Conservation (phyloP, 2,329 filamentous ascomycete genomes). For the Colletotrichum tropicale region DNA sequence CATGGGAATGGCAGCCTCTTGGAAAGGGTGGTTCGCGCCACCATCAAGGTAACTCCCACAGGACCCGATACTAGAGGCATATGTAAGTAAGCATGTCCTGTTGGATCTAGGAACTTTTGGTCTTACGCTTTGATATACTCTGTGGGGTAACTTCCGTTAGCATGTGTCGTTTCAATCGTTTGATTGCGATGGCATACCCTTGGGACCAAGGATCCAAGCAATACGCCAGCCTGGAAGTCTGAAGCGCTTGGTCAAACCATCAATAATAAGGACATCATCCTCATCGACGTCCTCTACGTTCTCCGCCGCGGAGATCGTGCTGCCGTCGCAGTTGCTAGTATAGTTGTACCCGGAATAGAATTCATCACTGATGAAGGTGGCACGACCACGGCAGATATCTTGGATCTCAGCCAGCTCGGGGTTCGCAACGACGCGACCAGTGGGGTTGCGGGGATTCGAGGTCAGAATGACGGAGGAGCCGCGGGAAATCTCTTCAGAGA, state of each 20-base stretch:
- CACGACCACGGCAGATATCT: constrained; percentile 87
- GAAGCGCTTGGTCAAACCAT: constrained; percentile 96
- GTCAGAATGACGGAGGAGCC: constrained; percentile 90
- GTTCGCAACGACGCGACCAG: constrained; percentile 84
- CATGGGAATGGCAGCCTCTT: constrained; percentile 91
- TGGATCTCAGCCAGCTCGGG: constrained; percentile 90
- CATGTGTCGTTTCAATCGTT: background rate
- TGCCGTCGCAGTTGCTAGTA: constrained; percentile 87
- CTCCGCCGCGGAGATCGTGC: constrained; percentile 85
- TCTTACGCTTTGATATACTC: constrained; percentile 86
- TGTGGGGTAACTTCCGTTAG: constrained; percentile 18
- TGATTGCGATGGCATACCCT: constrained; percentile 46
- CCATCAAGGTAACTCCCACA: constrained; percentile 95
- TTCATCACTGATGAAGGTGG: constrained; percentile 93
- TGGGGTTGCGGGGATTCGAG: constrained; percentile 94
- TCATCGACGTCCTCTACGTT: constrained; percentile 90
- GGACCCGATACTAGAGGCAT: constrained; percentile 68
- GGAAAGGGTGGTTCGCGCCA: constrained; percentile 93
- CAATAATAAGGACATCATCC: constrained; percentile 92
- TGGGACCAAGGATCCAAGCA: constrained; percentile 93
- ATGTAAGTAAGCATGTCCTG: background rate
- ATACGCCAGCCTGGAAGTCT: constrained; percentile 95
- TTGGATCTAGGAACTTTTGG: background rate
- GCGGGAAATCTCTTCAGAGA: constrained; percentile 87
- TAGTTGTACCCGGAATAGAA: constrained; percentile 99